Base-by-base conservation (phyloP, 2,329 filamentous ascomycete genomes). In the Colletotrichum sojae region DNA sequence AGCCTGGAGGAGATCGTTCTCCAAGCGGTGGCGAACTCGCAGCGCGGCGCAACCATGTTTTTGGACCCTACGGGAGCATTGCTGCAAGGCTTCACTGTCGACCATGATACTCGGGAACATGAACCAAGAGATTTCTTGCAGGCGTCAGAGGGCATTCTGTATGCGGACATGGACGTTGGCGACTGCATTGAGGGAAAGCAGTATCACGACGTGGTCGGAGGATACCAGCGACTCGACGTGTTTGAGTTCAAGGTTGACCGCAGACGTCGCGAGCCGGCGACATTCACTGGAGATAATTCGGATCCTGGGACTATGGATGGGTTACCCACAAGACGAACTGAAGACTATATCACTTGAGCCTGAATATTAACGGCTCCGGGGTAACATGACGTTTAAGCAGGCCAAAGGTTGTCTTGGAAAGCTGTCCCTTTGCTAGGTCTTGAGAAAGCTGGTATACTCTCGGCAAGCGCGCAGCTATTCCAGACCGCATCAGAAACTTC, bases 111-210 rank as follows among this genome's bases (percentile, higher is more conserved):
- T 25, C 6, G 16, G n/a, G 72, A 77, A 9, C 71, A 68, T 27
- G 71, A 75, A 22, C 25, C 57, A 6, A 77, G 43, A 15, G 79
- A 84, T 0, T 78, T 78, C 8, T 58, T 88, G 15, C 83, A 86
- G 31, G 71, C 76, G 0, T 76, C 82, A 13, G 85, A 88, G 69
- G 85, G 79, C 0, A 82, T 89, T 6, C 54, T 86, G 8, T 88
- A 88, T 72, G 84, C 84, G 0, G 85, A 88, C 65, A 66, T 89
- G 67, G 77, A 88, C 72, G 67, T 88, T 5, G 78, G 79, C 0
- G 78, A 83, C 4, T 87, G 84, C 46, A 76, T 89, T 0, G 86
- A 89, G 71, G 83, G 83, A 0, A 89, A 89, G 71, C 86, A 88
- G 73, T 88, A 85, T 69, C 86, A 88, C 67, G 87, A 89, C 74